Conservation (phyloP, 2,329 filamentous ascomycete genomes). For the Decorospora gaudefroyi region DNA sequence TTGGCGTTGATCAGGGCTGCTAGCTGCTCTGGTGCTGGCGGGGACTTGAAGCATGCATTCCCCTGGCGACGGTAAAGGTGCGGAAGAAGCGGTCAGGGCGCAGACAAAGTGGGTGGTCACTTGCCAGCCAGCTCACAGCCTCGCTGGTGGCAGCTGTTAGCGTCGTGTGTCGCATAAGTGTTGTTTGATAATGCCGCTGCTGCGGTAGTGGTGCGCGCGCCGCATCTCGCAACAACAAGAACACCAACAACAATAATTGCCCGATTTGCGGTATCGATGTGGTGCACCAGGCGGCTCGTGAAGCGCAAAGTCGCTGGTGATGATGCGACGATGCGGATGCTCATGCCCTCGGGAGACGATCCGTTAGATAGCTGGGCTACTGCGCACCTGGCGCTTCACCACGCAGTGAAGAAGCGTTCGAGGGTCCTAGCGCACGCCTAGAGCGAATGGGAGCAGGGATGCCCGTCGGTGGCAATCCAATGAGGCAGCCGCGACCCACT, state of each 20-base stretch:
- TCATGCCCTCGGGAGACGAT: slow-evolving; percentile 4
- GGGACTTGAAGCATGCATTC: slow-evolving; percentile 24
- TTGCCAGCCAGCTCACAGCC: slow-evolving; percentile 26
- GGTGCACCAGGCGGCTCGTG: slow-evolving; percentile 3
- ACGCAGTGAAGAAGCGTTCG: slow-evolving; percentile 9
- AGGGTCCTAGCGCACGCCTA: slow-evolving; percentile 11
- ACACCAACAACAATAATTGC: too few relatives aligned
- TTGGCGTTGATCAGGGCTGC: too few relatives aligned
- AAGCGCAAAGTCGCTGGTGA: slow-evolving; percentile 1
- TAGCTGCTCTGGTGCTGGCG: slow-evolving; percentile 15
- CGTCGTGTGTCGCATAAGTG: slow-evolving; percentile 31
- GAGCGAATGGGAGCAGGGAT: slow-evolving; percentile 5
- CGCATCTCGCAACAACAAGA: too few relatives aligned
- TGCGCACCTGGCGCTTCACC: slow-evolving; percentile 9
- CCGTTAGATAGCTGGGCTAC: too few relatives aligned
- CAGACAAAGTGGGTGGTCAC: slow-evolving; percentile 25
- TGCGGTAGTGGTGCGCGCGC: too few relatives aligned
- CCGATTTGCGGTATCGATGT: background rate
- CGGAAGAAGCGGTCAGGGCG: slow-evolving; percentile 35
- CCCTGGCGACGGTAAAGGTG: slow-evolving; percentile 28
- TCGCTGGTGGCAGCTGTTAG: slow-evolving; percentile 31
- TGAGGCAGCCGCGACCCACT: slow-evolving; percentile 6
- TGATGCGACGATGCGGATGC: slow-evolving; percentile 1
- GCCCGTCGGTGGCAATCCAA: slow-evolving; percentile 17
- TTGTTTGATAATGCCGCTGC: slow-evolving; percentile 33